Evolutionary conservation across 805 yeast species (phyloP), one percentile per base, ranked within the genome.

Genomic region (Starmerella khaoyaiensis): DNA sequence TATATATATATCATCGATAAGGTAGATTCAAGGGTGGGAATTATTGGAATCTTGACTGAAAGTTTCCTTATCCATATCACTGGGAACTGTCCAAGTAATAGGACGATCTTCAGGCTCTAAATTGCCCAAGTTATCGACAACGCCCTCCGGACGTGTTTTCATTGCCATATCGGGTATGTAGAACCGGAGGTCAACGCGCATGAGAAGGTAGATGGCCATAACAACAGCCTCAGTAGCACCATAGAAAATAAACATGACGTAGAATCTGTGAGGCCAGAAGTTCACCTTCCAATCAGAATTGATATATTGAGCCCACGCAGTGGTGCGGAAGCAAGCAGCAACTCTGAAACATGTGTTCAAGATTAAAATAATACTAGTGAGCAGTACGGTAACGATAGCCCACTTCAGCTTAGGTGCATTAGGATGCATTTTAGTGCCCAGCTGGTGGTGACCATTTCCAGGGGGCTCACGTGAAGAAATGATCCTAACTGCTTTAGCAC

Each of bases 111-210:
- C 38, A 5, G 34, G 9, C n/a, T 14, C 17, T 3, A 17, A 8
- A 23, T 20, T 20, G 19, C 35, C 34, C 8, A n/a, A n/a, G n/a
- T n/a, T n/a, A n/a, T 21, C 17, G 27, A 35, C 30, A 20, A 21
- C 25, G 4, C 36, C 40, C 12, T 16, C 35, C 36, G 36, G 34
- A 4, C 33, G 36, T 4, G 33, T 25, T 35, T 24, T 21, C 17
- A 26, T 11, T 14, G 39, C 33, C 36, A 56, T 58, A 55, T 78
- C 86, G 14, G 90, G 87, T 57, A 80, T 73, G 65, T 79, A 79
- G 60, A 79, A 79, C 55, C 90, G 67, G 50, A 79, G 63, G 55
- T 79, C 90, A 35, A 76, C 72, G 55, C 93, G 68, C 14, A 75
- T 73, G 24, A 74, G 50, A 38, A 79, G 54, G 53, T 74, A 76